Evolutionary conservation across 1,139 yeast species (phyloP), one percentile per base, ranked within the genome.

Genomic region (Kodamaea plutei): DNA sequence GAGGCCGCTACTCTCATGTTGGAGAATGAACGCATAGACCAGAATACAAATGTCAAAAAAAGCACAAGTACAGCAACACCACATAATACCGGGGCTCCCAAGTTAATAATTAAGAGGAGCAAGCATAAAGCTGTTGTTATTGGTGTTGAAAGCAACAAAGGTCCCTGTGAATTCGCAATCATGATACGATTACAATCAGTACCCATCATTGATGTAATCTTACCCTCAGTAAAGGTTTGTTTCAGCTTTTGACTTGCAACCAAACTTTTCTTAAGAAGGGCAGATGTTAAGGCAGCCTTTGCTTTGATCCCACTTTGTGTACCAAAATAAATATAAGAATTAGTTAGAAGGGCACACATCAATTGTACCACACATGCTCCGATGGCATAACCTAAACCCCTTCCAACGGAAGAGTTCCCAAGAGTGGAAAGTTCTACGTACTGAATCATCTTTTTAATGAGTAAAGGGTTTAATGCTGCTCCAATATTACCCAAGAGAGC

Each of bases 141-240:
- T 0, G 88, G 82, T 44, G 83, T 69, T 10, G 79, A 67, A 38
- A 80, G 55, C 6, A 78, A 56, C 48, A 77, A 73, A 3, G 87
- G 85, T 43, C 78, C 80, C 55, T 81, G 81, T 6, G 79, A 74
- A 19, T 77, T 52, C 4, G 91, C 91, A 47, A 83, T 72, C 49
- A 84, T 94, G 23, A 87, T 71, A 47, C 94, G 73, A 17, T 88
- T 75, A 32, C 85, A 66, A 51, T 85, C 95, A 2, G 93, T 79
- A 11, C 91, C 80, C 56, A 85, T 69, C 48, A 84, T 56, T 12
- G 79, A 58, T 14, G 66, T 61, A 35, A 62, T 54, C 32, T 54
- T 58, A 21, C 64, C 61, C 2, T 44, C 30, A 2, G 64, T 50
- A 31, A 38, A 62, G 29, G 53, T 46, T 38, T 53, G 60, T 29